phyloP scores from a whole-genome alignment of 1,284 basidiomycete species.

The Stereum hirsutum region DNA sequence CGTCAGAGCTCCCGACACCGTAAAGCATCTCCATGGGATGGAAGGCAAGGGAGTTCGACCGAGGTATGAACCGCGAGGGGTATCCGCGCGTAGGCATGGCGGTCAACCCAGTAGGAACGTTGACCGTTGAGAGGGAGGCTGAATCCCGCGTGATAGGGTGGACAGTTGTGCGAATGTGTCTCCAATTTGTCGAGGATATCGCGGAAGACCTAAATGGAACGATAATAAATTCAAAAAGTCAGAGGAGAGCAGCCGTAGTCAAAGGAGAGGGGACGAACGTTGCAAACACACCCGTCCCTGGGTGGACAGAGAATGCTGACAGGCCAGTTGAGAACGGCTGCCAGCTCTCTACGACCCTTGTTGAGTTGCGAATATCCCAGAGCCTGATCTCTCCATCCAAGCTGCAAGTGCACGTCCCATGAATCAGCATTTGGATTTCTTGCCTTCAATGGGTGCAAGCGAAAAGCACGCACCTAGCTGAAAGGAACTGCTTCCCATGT shows the following conservation, averaged over 20 bases:
- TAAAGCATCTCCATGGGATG: conserved; percentile 79
- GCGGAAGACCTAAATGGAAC: conserved; percentile 44
- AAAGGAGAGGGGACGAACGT: conserved; percentile 44
- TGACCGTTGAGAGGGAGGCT: conserved; percentile 37
- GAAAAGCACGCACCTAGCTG: conserved; percentile 61
- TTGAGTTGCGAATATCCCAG: conserved; percentile 81
- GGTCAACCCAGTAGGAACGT: conserved; percentile 42
- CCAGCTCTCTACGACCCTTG: conserved; percentile 56
- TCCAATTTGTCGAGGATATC: conserved; percentile 47
- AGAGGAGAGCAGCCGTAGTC: background rate
- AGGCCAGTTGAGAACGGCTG: conserved; percentile 67
- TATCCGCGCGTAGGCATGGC: conserved; percentile 41
- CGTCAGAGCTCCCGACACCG: conserved; percentile 64
- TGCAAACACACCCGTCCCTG: conserved; percentile 80
- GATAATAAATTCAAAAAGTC: conserved; percentile 5
- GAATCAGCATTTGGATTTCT: too few species aligned
- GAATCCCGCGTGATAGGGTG: conserved; percentile 40
- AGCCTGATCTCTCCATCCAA: conserved; percentile 86
- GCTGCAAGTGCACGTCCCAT: too few species aligned
- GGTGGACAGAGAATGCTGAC: conserved; percentile 83
- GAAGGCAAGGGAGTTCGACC: conserved; percentile 58
- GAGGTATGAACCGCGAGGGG: conserved; percentile 51
- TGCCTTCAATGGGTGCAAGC: background rate
- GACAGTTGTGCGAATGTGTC: conserved; percentile 52
- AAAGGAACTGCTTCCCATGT: conserved; percentile 77